Evolutionary conservation across 306 rosid genomes (phyloP), one percentile per base, ranked within the genome.

Genomic region (Vicia faba): DNA sequence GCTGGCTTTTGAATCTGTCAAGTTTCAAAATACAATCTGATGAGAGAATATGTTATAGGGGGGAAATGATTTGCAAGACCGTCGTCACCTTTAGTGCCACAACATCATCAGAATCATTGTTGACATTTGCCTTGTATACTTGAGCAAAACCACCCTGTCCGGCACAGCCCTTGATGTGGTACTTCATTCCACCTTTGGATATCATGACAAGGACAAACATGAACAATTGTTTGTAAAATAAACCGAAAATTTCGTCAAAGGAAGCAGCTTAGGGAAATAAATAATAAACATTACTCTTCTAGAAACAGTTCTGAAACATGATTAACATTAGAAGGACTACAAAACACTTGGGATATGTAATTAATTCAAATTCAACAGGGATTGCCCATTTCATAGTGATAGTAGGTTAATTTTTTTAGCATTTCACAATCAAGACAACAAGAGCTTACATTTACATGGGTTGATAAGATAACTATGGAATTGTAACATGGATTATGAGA

Each of bases 101-200:
- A 26, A 89, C 83, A 40, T 84, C 86, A 50, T 93, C 87, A 14
- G 97, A 87, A 73, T 86, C 88, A 70, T 86, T 64, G 78, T 83
- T 57, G 66, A 73, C 82, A 68, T 73, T 76, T 74, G 96, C 96
- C 84, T 82, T 93, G 64, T 84, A 89, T 23, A 93, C 97, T 83
- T 86, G 89, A 62, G 97, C 97, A 81, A 93, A 93, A 68, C 95
- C 96, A 14, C 97, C 98, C 61, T 80, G 87, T 59, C 97, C 98
- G 13, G 98, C 96, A 69, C 91, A 88, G 26, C 97, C 97, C 79
- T 77, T 93, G 75, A 93, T 88, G 78, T 86, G 93, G 74, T 93
- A 89, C 83, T 87, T 93, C 63, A 31, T 86, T 68, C 97, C 89
- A 71, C 98, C 97, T 93, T 73, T 56, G 75, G 62, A 77, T 62